Conservation (phyloP, 345 rosid genomes). For the Aegle marmelos region DNA sequence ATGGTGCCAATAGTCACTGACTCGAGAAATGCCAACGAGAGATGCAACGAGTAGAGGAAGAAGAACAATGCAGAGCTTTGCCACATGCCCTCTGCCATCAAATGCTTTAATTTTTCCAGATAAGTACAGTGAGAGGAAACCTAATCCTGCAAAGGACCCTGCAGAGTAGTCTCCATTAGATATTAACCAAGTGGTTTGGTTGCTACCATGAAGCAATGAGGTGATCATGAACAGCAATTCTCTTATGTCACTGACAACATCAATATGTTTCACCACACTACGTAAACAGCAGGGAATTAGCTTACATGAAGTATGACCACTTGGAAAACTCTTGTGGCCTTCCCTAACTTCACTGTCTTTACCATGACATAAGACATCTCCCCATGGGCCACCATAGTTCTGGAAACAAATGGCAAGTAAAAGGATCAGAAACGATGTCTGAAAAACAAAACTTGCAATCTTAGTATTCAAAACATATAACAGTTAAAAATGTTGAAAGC, state of each 20-base stretch:
- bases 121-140: slow-evolving; percentile 66
- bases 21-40: slow-evolving; percentile 78
- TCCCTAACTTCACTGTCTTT: slow-evolving; percentile 51
- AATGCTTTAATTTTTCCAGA: slow-evolving; percentile 71
- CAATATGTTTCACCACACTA: not conserved
- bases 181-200: not conserved
- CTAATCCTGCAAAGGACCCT: slow-evolving; percentile 91
- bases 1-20: slow-evolving; percentile 87
- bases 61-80: slow-evolving; percentile 64
- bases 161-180: slow-evolving; percentile 9
- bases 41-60: slow-evolving; percentile 66
- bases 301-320: slow-evolving; percentile 83
- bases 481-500: not conserved
- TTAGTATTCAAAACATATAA: not conserved
- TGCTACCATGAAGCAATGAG: too few species aligned
- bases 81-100: slow-evolving; percentile 67
- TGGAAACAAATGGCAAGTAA: slow-evolving; percentile 1
- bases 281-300: not conserved
- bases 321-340: slow-evolving; percentile 89
- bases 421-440: not conserved
- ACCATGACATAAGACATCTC: slow-evolving; percentile 77
- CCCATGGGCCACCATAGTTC: slow-evolving; percentile 50
- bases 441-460: not conserved
- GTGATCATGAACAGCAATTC: too few species aligned
- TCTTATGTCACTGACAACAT: too few species aligned